Conservation (phyloP, 2,329 filamentous ascomycete genomes). For the Xylaria sp. region DNA sequence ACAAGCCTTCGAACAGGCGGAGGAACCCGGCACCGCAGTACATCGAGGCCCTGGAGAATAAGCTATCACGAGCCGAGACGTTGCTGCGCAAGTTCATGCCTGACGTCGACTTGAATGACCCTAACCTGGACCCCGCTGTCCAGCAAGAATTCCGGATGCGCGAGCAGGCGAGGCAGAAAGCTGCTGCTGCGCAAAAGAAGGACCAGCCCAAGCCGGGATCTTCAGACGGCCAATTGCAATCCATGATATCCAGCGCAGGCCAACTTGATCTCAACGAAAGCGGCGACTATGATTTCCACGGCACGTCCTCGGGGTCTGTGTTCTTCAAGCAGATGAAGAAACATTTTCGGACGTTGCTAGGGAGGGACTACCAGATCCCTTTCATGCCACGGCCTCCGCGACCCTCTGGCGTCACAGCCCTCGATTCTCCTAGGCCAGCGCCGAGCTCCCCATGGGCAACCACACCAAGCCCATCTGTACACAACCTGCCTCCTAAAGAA, state of each 20-base stretch:
- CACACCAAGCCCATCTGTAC: constrained; percentile 62
- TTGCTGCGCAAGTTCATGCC: constrained; percentile 83
- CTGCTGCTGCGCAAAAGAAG: constrained; percentile 55
- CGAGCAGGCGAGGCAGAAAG: constrained; percentile 62
- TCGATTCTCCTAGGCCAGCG: constrained; percentile 76
- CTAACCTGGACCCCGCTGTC: constrained; percentile 80
- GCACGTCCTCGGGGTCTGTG: constrained; percentile 89
- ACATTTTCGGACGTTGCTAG: constrained; percentile 82
- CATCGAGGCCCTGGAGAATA: constrained; percentile 86
- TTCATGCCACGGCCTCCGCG: constrained; percentile 66
- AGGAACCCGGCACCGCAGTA: constrained; percentile 93
- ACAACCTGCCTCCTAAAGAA: constrained; percentile 76
- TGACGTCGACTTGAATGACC: constrained; percentile 85
- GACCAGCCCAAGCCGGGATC: constrained; percentile 49
- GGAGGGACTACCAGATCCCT: constrained; percentile 69
- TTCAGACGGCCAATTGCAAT: constrained; percentile 79
- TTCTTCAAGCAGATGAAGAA: constrained; percentile 90
- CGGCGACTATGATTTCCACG: constrained; percentile 95
- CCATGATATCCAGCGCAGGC: constrained; percentile 94
- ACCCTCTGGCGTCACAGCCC: constrained; percentile 62
- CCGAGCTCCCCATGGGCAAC: constrained; percentile 71
- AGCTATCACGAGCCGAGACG: constrained; percentile 84
- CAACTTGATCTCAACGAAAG: constrained; percentile 91
- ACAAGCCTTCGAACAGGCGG: constrained; percentile 91
- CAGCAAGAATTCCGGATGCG: constrained; percentile 74